Percentiles rank a stretch among this genome's conserved stretches.
Evolutionary conservation across 805 yeast species (phyloP).

Genomic region (Saccharomycopsis selenospora): DNA sequence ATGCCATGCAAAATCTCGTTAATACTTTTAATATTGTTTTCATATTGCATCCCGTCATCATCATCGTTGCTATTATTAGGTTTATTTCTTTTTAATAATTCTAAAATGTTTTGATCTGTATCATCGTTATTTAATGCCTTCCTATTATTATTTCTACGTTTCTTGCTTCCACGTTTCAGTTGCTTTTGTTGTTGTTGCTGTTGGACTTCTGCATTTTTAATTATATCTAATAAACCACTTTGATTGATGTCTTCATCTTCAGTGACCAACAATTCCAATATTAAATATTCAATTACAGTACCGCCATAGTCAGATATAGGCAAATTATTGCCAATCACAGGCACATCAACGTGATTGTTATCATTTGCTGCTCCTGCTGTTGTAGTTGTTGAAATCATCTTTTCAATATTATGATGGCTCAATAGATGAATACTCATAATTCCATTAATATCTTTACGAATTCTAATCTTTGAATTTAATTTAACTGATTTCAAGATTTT

Average conservation of each 20-base stretch:
- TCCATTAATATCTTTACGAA: conserved; percentile 49
- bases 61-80: conserved; percentile 19
- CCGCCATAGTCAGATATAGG: conserved; percentile 7
- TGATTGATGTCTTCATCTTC: conserved; percentile 18
- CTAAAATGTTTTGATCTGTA: conserved; percentile 2
- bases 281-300: conserved; percentile 17
- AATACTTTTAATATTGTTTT: conserved; percentile 23
- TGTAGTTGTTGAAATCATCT: background rate
- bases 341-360: background rate
- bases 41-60: conserved; percentile 15
- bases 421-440: conserved; percentile 39
- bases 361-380: background rate
- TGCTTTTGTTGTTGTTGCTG: conserved; percentile 2
- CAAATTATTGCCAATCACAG: background rate
- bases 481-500: conserved; percentile 42
- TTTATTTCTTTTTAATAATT: conserved; percentile 20
- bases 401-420: conserved; percentile 23
- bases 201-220: conserved; percentile 10
- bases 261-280: conserved; percentile 16
- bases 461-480: conserved; percentile 45
- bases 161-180: conserved; percentile 5
- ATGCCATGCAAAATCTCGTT: conserved; percentile 26
- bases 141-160: background rate
- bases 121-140: background rate
- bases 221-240: conserved; percentile 14